Base-by-base conservation (phyloP, 257 asterid genomes). In the Handroanthus guayacan region DNA sequence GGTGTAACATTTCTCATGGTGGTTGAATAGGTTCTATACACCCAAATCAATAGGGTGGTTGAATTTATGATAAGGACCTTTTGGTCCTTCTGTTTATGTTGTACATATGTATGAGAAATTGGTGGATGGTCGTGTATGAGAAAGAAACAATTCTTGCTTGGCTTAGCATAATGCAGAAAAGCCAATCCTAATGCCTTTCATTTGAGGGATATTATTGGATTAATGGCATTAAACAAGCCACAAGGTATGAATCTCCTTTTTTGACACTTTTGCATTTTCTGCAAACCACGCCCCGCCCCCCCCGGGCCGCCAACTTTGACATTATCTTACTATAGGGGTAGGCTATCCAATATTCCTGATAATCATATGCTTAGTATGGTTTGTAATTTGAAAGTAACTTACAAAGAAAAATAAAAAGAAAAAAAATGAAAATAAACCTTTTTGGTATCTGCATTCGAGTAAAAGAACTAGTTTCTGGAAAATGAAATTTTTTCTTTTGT, bases 21-120 rank as follows among this genome's bases (percentile, higher is more conserved):
- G 75, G 82, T 69, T 75, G 54, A 84, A 55, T 75, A 16, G 72
- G 62, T 75, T 47, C 52, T 37, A 67, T 38, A 14, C 80, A 61
- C 80, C 84, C 78, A 36, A 71, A 75, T 37, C 75, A 71, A 47
- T 10, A 16, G 75, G 76, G 85, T 80, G 81, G 76, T 74, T 82
- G 81, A 72, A 55, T 39, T 80, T 79, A 82, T 64, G 77, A 62
- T 77, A 71, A 76, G 86, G 85, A 71, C 57, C 50, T 60, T 67
- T n/a, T 34, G 65, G 75, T 56, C 82, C 80, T 63, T 54, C 50
- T 78, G 80, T 82, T 64, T 71, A 51, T 74, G 65, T 36, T 89
- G 85, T 81, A 87, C 43, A 87, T 82, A 84, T 81, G 77, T 82
- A 75, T 78, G 82, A 81, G n/a, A n/a, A n/a, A 73, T 62, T 78